A percentile compares a stretch with the other conserved stretches of the same genome.
phyloP scores from a whole-genome alignment of 306 rosid genomes.

The Dryas octopetala region DNA sequence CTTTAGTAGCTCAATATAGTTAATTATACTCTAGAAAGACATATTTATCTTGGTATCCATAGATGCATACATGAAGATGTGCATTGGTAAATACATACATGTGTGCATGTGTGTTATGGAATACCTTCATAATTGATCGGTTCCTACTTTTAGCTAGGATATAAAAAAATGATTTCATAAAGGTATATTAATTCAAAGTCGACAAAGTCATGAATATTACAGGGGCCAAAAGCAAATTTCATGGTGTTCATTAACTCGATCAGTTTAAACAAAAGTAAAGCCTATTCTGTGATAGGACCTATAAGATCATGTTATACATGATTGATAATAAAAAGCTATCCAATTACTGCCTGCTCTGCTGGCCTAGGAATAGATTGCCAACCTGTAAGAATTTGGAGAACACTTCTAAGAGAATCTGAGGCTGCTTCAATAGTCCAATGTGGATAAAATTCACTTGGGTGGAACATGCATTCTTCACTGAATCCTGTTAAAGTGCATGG shows the following conservation, averaged over 20 bases:
- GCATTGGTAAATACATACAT: background rate
- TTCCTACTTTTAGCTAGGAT: background rate
- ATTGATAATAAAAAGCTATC: constrained; percentile 9
- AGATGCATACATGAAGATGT: background rate
- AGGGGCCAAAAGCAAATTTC: background rate
- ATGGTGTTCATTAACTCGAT: background rate
- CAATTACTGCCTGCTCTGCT: constrained; percentile 21
- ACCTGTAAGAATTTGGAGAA: constrained; percentile 58
- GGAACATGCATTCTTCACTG: constrained; percentile 46
- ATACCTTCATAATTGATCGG: background rate
- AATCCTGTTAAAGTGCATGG: constrained; percentile 28
- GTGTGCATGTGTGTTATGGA: no score
- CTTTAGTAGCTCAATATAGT: background rate
- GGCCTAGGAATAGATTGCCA: constrained; percentile 61
- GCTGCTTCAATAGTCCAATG: constrained; percentile 66
- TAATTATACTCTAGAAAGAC: background rate
- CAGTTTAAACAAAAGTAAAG: background rate
- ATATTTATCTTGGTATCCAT: background rate
- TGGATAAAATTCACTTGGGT: constrained; percentile 62
- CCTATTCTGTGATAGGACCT: background rate
- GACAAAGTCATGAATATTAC: background rate
- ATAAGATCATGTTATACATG: background rate
- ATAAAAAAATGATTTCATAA: background rate
- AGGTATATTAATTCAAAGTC: background rate
- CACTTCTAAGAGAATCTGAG: constrained; percentile 47